Evolutionary conservation across 2,329 filamentous ascomycete genomes (phyloP), one percentile per base, ranked within the genome.

Genomic region (Colletotrichum scovillei): DNA sequence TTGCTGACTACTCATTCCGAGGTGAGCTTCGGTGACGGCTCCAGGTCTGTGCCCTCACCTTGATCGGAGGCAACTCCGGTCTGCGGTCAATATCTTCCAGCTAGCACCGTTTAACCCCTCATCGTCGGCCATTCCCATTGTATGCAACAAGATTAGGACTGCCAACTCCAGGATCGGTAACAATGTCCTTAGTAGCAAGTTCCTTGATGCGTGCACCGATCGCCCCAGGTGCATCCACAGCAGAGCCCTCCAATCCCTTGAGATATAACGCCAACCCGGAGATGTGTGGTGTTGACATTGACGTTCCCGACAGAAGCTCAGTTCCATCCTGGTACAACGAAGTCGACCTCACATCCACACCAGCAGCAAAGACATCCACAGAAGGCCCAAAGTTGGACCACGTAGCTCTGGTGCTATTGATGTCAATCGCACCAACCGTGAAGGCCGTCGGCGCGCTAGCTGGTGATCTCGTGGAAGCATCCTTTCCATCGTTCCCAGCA

Each of bases 321-420:
- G 24, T 46, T 1, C 53, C 63, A 16, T 42, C 24, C 5, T n/a
- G 32, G 52, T 32, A 28, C 3, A 67, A 1, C 12, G 32, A 67
- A 28, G 32, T 46, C 2, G 84, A 87, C 9, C 84, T 77, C 57
- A 89, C 80, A 59, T 76, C 73, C 2, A 82, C 80, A 12, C 88
- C 88, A 1, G 88, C 86, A 0, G 88, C 88, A 62, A 86, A 87
- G 73, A 90, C 78, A 74, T 90, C 87, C 57, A 90, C 82, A 11
- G 75, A 28, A 1, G 70, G 32, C 4, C 88, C 88, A 67, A 81
- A 89, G 80, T 90, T 90, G 74, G 85, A 87, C 80, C 86, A 88
- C 6, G 75, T 76, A 14, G 86, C 82, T 19, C 81, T 79, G 5
- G 76, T 77, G 74, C 86, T 84, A 28, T 77, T 56, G 4, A 73